phyloP scores from a whole-genome alignment of 495 filamentous ascomycete genomes.

The Aspergillus carlsbadensis region DNA sequence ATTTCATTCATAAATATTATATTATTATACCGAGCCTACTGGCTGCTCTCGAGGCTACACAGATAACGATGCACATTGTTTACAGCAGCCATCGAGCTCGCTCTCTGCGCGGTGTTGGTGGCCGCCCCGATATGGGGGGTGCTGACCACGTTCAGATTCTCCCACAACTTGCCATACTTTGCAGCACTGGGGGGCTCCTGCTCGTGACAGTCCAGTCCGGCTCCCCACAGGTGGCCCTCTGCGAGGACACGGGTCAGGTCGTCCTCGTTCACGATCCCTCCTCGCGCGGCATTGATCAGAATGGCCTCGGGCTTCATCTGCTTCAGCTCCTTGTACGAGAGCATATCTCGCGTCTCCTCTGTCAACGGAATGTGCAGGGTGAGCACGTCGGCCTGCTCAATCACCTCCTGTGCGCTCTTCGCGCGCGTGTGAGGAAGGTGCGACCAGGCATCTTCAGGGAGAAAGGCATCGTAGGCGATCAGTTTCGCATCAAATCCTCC shows the following conservation, averaged over 20 bases:
- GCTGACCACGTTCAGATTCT: slow-evolving; percentile 30
- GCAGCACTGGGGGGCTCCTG: slow-evolving; percentile 27
- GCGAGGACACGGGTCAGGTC: slow-evolving; percentile 48
- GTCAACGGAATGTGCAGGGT: slow-evolving; percentile 36
- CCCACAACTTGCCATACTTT: slow-evolving; percentile 27
- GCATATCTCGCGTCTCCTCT: slow-evolving; percentile 43
- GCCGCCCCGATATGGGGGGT: slow-evolving; percentile 34
- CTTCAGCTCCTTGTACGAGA: slow-evolving; percentile 46
- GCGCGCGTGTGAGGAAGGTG: slow-evolving; percentile 30
- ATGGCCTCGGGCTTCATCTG: slow-evolving; percentile 50
- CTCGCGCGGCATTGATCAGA: slow-evolving; percentile 57
- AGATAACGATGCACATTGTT: slow-evolving; percentile 27
- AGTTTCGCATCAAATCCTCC: slow-evolving; percentile 33
- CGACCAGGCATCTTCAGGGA: slow-evolving; percentile 28
- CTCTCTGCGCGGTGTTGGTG: slow-evolving; percentile 20
- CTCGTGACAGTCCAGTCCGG: slow-evolving; percentile 36
- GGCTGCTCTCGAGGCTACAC: neutral
- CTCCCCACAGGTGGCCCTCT: slow-evolving; percentile 49
- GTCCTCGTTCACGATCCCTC: slow-evolving; percentile 56
- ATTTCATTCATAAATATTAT: no score
- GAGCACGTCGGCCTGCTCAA: slow-evolving; percentile 32
- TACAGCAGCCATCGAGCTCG: slow-evolving; percentile 28
- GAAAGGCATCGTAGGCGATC: slow-evolving; percentile 32
- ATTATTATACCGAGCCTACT: no score
- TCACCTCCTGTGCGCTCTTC: slow-evolving; percentile 26